A percentile compares a stretch with the other conserved stretches of the same genome.
Evolutionary conservation across 108 stramenopile genomes (phyloP).

Genomic region (Schizochytrium sp.): DNA sequence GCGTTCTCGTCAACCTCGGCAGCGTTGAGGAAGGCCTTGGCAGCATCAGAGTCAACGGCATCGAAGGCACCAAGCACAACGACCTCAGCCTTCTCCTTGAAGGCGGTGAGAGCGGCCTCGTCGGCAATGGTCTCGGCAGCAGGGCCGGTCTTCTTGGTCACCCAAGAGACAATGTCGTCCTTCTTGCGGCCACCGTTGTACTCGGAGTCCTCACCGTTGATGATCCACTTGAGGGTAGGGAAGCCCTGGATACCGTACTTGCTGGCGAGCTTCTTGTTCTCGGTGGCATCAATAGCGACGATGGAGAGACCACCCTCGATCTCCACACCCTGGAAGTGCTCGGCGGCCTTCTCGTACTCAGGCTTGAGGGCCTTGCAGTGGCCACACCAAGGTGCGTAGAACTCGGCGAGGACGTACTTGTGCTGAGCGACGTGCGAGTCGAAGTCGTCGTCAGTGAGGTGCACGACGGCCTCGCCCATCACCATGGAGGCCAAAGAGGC

Average conservation of each 20-base stretch:
- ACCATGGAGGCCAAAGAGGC: conserved; percentile 45
- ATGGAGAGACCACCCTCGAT: conserved; percentile 71
- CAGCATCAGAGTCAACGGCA: conserved; percentile 67
- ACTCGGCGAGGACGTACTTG: conserved; percentile 76
- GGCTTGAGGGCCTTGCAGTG: conserved; percentile 80
- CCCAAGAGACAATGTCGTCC: conserved; percentile 73
- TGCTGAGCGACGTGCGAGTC: conserved; percentile 71
- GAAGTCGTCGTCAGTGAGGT: conserved; percentile 74
- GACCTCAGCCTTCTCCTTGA: conserved; percentile 67
- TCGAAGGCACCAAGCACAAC: conserved; percentile 74
- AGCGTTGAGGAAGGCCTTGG: conserved; percentile 70
- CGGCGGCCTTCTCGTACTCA: conserved; percentile 78
- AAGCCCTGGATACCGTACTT: conserved; percentile 74
- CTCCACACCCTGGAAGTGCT: conserved; percentile 62
- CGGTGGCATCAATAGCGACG: conserved; percentile 74
- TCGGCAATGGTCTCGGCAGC: conserved; percentile 65
- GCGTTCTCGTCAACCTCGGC: conserved; percentile 71
- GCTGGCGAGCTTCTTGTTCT: conserved; percentile 68
- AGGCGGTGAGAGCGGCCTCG: conserved; percentile 66
- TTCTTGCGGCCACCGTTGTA: conserved; percentile 76
- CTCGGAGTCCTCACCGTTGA: conserved; percentile 72
- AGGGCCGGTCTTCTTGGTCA: conserved; percentile 77
- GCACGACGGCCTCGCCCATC: conserved; percentile 74
- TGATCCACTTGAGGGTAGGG: conserved; percentile 78
- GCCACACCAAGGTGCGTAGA: conserved; percentile 82